phyloP scores from a whole-genome alignment of 108 stramenopile genomes.

The Conticribra weissflogii region DNA sequence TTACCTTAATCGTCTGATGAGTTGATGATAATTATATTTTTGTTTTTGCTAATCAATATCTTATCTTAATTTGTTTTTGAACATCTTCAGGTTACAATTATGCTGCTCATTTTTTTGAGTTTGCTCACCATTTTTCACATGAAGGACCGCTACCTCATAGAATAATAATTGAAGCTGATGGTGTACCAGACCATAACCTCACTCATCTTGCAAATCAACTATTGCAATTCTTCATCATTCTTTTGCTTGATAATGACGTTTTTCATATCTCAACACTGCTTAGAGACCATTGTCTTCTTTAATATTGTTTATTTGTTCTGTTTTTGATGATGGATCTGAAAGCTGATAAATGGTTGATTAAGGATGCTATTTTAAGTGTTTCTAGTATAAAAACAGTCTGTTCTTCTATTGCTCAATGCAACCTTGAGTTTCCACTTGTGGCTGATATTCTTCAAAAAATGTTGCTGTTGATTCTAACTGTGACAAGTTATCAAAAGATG shows the following conservation, averaged over 20 bases:
- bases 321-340: background rate
- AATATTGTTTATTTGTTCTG: background rate
- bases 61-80: too few relatives aligned
- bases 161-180: background rate
- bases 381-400: background rate
- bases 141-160: background rate
- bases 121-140: background rate
- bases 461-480: too few relatives aligned
- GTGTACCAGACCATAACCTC: conserved; percentile 2
- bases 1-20: background rate
- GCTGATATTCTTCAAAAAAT: background rate
- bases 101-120: conserved; percentile 6
- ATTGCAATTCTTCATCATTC: background rate
- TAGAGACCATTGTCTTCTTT: conserved; percentile 1
- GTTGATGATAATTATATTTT: too few relatives aligned
- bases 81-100: too few relatives aligned
- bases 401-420: background rate
- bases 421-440: background rate
- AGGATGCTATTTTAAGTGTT: background rate
- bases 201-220: background rate
- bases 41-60: too few relatives aligned
- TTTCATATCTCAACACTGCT: background rate
- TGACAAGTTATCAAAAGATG: too few relatives aligned
- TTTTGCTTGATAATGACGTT: background rate
- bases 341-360: background rate